Conservation (phyloP, 2,329 filamentous ascomycete species). For the Ceratocystis ficicola region DNA sequence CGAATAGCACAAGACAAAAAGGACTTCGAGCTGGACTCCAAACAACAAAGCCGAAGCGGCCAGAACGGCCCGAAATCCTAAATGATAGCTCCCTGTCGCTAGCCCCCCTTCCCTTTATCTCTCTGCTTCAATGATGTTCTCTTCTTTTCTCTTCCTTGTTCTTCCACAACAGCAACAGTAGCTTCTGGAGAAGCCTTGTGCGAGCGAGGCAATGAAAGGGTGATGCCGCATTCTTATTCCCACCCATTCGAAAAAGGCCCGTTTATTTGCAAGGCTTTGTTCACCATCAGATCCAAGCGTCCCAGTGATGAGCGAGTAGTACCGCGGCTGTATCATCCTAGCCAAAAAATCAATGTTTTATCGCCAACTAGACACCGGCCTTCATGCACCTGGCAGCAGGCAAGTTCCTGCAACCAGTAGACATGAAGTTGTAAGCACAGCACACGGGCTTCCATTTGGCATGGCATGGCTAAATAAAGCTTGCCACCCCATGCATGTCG, state of each 20-base stretch:
- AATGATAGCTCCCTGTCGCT: neutral
- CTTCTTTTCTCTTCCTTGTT: conserved; percentile 5
- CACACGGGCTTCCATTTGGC: neutral
- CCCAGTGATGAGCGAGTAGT: neutral
- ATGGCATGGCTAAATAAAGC: neutral
- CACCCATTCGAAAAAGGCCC: neutral
- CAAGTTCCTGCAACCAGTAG: neutral
- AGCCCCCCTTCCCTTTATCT: conserved; percentile 1
- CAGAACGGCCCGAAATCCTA: conserved; percentile 16
- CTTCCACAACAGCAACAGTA: neutral
- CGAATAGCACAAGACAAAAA: neutral
- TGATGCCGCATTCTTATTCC: neutral
- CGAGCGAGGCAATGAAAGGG: neutral
- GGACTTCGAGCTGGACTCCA: neutral
- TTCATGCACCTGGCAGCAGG: neutral
- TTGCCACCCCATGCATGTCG: conserved; percentile 1
- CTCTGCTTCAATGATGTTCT: neutral
- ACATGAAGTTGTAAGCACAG: neutral
- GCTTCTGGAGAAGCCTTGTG: neutral
- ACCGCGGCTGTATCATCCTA: neutral
- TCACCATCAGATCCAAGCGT: neutral
- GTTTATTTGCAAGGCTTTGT: neutral
- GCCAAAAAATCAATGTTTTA: neutral
- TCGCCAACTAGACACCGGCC: neutral
- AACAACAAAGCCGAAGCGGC: conserved; percentile 3